A percentile compares a stretch with the other conserved stretches of the same genome.
phyloP scores from a whole-genome alignment of 805 yeast genomes.

The Wickerhamomyces bisporus region DNA sequence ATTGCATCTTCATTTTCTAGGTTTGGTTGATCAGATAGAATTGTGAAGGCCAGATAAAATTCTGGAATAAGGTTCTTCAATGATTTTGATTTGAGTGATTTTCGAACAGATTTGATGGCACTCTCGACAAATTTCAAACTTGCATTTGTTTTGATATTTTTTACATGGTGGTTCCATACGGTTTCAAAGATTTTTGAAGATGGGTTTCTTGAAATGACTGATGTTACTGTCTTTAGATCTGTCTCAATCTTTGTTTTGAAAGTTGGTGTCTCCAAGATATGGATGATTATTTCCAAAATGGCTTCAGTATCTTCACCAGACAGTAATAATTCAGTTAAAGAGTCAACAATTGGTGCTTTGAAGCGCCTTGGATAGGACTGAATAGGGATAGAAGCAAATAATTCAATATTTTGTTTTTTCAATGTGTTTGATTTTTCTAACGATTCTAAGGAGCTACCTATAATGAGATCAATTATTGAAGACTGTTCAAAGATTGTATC shows the following conservation, averaged over 20 bases:
- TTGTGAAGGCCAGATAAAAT: slow-evolving; percentile 12
- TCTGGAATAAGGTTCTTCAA: slow-evolving; percentile 6
- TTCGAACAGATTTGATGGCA: slow-evolving; percentile 13
- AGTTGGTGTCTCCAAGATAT: slow-evolving; percentile 46
- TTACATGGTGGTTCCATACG: slow-evolving; percentile 37
- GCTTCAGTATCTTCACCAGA: slow-evolving; percentile 5
- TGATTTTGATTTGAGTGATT: slow-evolving; percentile 7
- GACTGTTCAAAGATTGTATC: slow-evolving; percentile 44
- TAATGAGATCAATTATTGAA: slow-evolving; percentile 29
- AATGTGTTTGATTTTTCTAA: neutral
- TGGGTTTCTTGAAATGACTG: slow-evolving; percentile 13
- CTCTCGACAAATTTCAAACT: slow-evolving; percentile 21
- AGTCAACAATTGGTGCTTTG: slow-evolving; percentile 25
- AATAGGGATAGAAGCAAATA: slow-evolving; percentile 37
- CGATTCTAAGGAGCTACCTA: slow-evolving; percentile 8
- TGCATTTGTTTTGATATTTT: slow-evolving; percentile 30
- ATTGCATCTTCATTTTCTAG: neutral
- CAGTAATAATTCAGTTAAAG: slow-evolving; percentile 11
- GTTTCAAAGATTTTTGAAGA: slow-evolving; percentile 26
- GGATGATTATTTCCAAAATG: slow-evolving; percentile 25
- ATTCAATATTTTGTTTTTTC: slow-evolving; percentile 1
- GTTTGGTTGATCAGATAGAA: slow-evolving; percentile 6
- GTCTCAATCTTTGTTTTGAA: slow-evolving; percentile 48
- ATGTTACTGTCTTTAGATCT: slow-evolving; percentile 25
- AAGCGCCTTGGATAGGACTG: slow-evolving; percentile 39